Evolutionary conservation across 2,329 filamentous ascomycete species (phyloP), one percentile per base, ranked within the genome.

Genomic region (Apiospora hydei): DNA sequence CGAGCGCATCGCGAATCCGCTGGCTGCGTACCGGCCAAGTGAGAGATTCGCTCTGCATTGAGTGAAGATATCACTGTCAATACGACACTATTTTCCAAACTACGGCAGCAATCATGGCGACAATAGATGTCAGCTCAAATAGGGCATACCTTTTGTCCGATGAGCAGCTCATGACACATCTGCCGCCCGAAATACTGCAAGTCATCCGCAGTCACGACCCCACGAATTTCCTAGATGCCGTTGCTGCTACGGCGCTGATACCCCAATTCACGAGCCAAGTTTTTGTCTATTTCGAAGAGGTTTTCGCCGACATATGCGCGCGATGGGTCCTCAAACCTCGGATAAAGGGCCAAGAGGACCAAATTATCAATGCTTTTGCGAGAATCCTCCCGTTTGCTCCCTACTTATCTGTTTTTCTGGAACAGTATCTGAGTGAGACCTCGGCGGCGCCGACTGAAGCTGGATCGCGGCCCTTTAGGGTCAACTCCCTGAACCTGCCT

Each of bases 291-390:
- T 95, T 95, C 81, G 91, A 93, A 80, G 85, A 88, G 74, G 84
- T 95, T 53, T 94, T 96, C 78, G 90, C 94, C 77, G 95, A 98
- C 82, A 86, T 97, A 69, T 94, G 93, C 82, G 93, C 94, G 74
- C 87, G 93, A 85, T 97, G 94, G 94, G 85, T 93, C 64, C 85
- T 86, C 78, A 81, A 84, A 80, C 77, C 84, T 41, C 81, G 82
- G 41, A 82, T 80, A 57, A 78, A 81, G 74, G 76, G 75, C 71
- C 81, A 77, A 76, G 82, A 82, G 76, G 82, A 81, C 77, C 81
- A 77, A 71, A 82, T 92, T 70, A 87, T 96, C 74, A 88, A 91
- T 71, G 92, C 93, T 44, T 93, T 98, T 83, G 92, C 93, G 73
- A 89, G 93, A 78, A 87, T 98, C 74, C 82, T 98, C 77, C 94